phyloP scores from a whole-genome alignment of 2,329 filamentous ascomycete genomes.

The Fusarium nodosum region DNA sequence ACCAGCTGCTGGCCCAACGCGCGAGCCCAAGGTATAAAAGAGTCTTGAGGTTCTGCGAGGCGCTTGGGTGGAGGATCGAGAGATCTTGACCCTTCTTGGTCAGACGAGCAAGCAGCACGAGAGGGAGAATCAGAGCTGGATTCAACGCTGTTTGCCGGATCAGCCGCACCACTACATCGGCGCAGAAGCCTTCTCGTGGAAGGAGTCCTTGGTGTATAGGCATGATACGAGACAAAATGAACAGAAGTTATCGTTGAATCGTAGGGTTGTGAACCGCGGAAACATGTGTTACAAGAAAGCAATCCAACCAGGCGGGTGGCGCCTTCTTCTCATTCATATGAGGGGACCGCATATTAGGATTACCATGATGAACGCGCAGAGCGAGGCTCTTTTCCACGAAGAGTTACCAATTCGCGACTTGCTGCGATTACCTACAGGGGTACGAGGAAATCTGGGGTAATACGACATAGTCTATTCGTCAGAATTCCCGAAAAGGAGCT shows the following conservation, averaged over 20 bases:
- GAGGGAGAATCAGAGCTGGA: slow-evolving; percentile 72
- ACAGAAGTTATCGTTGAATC: slow-evolving; percentile 9
- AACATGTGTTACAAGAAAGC: background rate
- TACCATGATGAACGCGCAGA: slow-evolving; percentile 19
- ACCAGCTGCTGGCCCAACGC: slow-evolving; percentile 50
- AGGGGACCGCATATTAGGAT: slow-evolving; percentile 11
- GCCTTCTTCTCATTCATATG: slow-evolving; percentile 1
- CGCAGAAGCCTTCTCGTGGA: slow-evolving; percentile 70
- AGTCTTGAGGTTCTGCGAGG: slow-evolving; percentile 62
- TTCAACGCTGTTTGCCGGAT: slow-evolving; percentile 74
- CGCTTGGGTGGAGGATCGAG: slow-evolving; percentile 64
- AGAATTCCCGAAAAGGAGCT: slow-evolving; percentile 10
- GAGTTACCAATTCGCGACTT: slow-evolving; percentile 32
- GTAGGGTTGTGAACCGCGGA: background rate
- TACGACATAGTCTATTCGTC: slow-evolving; percentile 22
- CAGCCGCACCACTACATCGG: slow-evolving; percentile 70
- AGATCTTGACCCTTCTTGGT: slow-evolving; percentile 72
- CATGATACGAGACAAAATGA: slow-evolving; percentile 43
- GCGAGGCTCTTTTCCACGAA: slow-evolving; percentile 35
- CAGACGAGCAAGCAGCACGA: slow-evolving; percentile 73
- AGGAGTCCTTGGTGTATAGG: slow-evolving; percentile 65
- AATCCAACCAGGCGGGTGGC: slow-evolving; percentile 2
- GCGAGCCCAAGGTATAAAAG: slow-evolving; percentile 52
- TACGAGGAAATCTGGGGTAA: slow-evolving; percentile 25
- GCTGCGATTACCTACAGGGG: slow-evolving; percentile 17